Evolutionary conservation across 2,329 filamentous ascomycete species (phyloP).

Genomic region (Curvularia eragrostidis): DNA sequence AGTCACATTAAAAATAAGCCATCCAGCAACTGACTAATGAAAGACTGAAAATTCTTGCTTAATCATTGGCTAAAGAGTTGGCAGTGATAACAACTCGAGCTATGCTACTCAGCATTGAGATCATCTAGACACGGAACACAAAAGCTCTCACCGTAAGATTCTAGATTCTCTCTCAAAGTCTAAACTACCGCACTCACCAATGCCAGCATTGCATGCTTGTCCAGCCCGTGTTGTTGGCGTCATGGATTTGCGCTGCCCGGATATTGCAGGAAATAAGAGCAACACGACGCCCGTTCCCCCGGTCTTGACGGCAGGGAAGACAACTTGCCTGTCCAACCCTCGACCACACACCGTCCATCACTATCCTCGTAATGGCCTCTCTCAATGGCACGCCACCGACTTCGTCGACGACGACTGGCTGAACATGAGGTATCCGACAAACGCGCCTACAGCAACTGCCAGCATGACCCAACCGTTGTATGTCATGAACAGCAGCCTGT

Average conservation of each 20-base stretch:
- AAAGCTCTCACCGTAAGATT: not conserved
- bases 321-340: not conserved
- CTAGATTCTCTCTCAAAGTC: not conserved
- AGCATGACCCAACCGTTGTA: slow-evolving; percentile 99
- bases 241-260: slow-evolving; percentile 2
- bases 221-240: not conserved
- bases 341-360: not conserved
- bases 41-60: not conserved
- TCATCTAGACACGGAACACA: not conserved
- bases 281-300: not conserved
- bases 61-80: not conserved
- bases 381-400: slow-evolving; percentile 86
- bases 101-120: not conserved
- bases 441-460: slow-evolving; percentile 85
- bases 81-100: not conserved
- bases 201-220: not conserved
- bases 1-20: too few relatives aligned
- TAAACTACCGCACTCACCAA: not conserved
- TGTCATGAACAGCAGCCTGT: slow-evolving; percentile 98
- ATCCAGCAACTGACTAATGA: not conserved
- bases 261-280: slow-evolving; percentile 15
- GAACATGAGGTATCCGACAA: slow-evolving; percentile 85
- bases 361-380: not conserved
- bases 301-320: not conserved
- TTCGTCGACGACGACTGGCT: slow-evolving; percentile 74